Conservation (phyloP, 148 eudicot genomes). For the Dianthus caryophyllus region DNA sequence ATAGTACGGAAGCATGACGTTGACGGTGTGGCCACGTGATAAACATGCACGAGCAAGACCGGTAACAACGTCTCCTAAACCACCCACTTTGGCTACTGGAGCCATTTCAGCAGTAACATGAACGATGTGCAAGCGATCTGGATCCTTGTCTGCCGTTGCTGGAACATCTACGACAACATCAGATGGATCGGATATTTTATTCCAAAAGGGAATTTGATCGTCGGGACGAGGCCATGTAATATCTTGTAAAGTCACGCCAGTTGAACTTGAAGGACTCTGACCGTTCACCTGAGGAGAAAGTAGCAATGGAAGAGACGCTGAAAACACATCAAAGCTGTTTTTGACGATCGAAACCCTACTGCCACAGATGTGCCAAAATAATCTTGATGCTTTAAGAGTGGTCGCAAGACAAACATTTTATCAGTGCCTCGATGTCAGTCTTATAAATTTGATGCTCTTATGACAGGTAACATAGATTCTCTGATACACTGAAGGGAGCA, state of each 20-base stretch:
- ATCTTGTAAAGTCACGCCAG: constrained; percentile 24
- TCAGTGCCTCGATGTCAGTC: not conserved
- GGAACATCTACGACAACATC: constrained; percentile 33
- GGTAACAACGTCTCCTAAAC: constrained; percentile 92
- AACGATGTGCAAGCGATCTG: constrained; percentile 51
- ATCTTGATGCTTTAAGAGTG: not conserved
- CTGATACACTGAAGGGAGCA: not conserved
- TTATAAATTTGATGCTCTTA: not conserved
- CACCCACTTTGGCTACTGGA: constrained; percentile 88
- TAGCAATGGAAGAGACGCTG: not conserved
- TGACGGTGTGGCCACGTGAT: constrained; percentile 71
- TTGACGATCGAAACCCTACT: not conserved
- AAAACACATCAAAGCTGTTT: not conserved
- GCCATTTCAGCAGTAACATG: constrained; percentile 95
- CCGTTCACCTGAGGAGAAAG: constrained; percentile 32
- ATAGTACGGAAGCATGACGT: constrained; percentile 76
- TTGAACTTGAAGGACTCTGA: constrained; percentile 24
- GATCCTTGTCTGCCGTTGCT: constrained; percentile 35
- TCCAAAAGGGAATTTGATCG: constrained; percentile 73
- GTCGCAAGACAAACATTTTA: too few relatives aligned
- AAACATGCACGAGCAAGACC: constrained; percentile 86
- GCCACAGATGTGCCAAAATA: not conserved
- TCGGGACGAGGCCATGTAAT: constrained; percentile 68
- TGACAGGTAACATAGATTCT: not conserved
- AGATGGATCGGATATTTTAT: constrained; percentile 38